These are phyloP conservation scores for Polytrichum formosum DNA, from an alignment of 225 moss, liverwort and hornwort genomes.

Conservation along the genomic window DNA sequence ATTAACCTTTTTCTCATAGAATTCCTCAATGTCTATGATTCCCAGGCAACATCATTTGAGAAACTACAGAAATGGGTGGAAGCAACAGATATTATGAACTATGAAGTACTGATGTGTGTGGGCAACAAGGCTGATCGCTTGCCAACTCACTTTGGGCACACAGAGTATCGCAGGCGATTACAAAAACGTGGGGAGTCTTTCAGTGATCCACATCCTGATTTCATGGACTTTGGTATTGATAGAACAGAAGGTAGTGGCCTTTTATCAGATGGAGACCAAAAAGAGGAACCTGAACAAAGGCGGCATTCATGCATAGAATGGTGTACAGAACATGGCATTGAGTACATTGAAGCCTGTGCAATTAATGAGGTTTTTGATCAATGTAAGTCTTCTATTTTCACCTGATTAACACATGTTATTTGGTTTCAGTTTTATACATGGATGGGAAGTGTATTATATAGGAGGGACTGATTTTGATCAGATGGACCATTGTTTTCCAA, in stretches of 20 bases:
- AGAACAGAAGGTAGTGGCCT: slow-evolving; percentile 79
- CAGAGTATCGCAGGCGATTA: slow-evolving; percentile 79
- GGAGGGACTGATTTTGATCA: no score
- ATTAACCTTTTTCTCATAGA: background rate
- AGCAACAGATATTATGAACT: slow-evolving; percentile 49
- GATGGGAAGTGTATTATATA: background rate
- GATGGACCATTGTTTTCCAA: no score
- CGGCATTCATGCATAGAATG: slow-evolving; percentile 75
- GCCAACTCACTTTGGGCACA: slow-evolving; percentile 84
- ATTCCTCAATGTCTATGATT: slow-evolving; percentile 14
- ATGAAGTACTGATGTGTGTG: slow-evolving; percentile 80
- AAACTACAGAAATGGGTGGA: slow-evolving; percentile 76
- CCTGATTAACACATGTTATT: background rate
- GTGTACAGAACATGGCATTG: slow-evolving; percentile 86
- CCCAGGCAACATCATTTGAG: slow-evolving; percentile 72
- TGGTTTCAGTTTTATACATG: background rate
- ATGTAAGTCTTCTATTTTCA: slow-evolving; percentile 37
- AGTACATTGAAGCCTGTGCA: slow-evolving; percentile 93
- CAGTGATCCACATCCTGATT: slow-evolving; percentile 93
- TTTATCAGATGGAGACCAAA: slow-evolving; percentile 46
- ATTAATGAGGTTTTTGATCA: slow-evolving; percentile 87
- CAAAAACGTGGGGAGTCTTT: slow-evolving; percentile 89
- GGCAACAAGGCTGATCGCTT: slow-evolving; percentile 94
- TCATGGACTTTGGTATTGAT: slow-evolving; percentile 84
- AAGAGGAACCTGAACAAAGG: slow-evolving; percentile 51